A percentile compares a stretch with the other conserved stretches of the same genome.
These are phyloP conservation scores for Claviceps purpurea DNA, from an alignment of 2,329 filamentous ascomycete genomes.

Conservation along the genomic window DNA sequence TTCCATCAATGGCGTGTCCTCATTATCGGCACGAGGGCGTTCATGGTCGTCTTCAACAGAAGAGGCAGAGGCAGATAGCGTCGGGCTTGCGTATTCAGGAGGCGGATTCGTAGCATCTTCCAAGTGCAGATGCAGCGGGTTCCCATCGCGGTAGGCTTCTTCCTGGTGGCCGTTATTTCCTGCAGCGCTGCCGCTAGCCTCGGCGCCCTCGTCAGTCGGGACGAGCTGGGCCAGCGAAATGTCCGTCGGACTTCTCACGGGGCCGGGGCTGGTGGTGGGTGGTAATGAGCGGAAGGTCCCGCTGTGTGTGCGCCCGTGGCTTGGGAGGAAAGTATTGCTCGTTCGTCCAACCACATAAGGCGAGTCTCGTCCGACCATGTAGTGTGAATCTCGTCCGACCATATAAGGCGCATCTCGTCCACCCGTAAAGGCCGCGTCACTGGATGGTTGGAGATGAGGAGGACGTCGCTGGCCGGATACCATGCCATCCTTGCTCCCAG, in stretches of 20 bases:
- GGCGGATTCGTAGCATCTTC: constrained; percentile 49
- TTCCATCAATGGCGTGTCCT: constrained; percentile 41
- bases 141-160: constrained; percentile 19
- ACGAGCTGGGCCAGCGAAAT: constrained; percentile 85
- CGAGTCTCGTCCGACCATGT: constrained; percentile 2
- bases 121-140: constrained; percentile 26
- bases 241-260: constrained; percentile 81
- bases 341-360: constrained; percentile 25
- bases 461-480: constrained; percentile 28
- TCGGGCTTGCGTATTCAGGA: constrained; percentile 58
- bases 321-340: constrained; percentile 39
- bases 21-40: constrained; percentile 44
- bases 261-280: constrained; percentile 79
- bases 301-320: constrained; percentile 62
- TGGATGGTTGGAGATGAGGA: constrained; percentile 31
- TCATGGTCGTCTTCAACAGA: constrained; percentile 26
- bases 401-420: constrained; percentile 11
- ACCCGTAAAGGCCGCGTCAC: constrained; percentile 21
- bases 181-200: constrained; percentile 26
- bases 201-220: constrained; percentile 57
- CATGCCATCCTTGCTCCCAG: constrained; percentile 54
- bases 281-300: constrained; percentile 64
- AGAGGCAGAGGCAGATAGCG: constrained; percentile 36
- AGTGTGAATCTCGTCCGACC: no score
- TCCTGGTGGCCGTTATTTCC: constrained; percentile 7